Evolutionary conservation across 2,329 filamentous ascomycete species (phyloP), one percentile per base, ranked within the genome.

Genomic region (Ambrosiella beaveri): DNA sequence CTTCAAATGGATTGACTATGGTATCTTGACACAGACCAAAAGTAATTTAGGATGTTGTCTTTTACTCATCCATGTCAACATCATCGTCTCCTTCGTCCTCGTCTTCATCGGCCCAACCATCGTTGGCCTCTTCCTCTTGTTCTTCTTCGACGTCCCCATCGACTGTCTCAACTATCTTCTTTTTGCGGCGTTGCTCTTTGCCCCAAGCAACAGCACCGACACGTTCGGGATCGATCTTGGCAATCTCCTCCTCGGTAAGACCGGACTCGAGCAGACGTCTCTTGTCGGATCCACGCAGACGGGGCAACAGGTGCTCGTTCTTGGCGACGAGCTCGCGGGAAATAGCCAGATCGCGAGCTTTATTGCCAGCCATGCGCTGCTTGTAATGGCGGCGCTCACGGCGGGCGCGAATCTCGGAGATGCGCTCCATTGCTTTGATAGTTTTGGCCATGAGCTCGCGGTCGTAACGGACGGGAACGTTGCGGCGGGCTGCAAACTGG

Each of bases 391-490:
- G 85, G 65, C 88, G 80, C 78, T 97, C 91, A 68, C 93, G 80
- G 68, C 83, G 81, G 60, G 80, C 72, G 57, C 89, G 78, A 71
- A 97, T 91, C 76, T 96, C 90, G 66, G 80, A 76, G 65, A 97
- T 84, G 63, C 91, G 81, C 72, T 88, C 79, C 89, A 98, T 98
- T 64, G 90, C 91, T 68, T 86, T 82, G 71, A 97, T 78, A 13
- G 93, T 97, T 67, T 86, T 88, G 65, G 80, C 78, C 63, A 95
- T 82, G 63, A 95, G 81, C 65, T 95, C 88, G 71, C 93, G 85
- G 80, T 96, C 88, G 81, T 98, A 98, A 68, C 91, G 88, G 62
- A 94, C 82, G 64, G 93, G 93, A 38, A 94, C 81, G 76, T 98
- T 96, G 75, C 93, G 86, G 68, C 88, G 86, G 64, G 88, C 86